These are phyloP conservation scores for Eucalyptus tenuipes DNA, from an alignment of 345 rosid genomes.

Conservation along the genomic window DNA sequence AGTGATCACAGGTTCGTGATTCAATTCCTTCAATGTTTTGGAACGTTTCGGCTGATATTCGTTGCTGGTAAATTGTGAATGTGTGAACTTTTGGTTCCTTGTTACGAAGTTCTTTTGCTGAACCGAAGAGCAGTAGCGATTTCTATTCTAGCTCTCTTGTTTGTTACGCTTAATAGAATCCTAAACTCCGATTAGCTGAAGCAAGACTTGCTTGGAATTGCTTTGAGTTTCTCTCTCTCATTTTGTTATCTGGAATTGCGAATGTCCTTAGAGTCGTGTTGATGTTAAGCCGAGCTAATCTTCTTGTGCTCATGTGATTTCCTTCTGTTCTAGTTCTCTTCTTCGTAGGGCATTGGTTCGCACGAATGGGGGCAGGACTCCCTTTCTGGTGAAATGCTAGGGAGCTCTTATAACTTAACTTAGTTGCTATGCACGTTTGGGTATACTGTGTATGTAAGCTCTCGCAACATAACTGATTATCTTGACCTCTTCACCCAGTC, in stretches of 20 bases:
- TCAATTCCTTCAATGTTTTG: background rate
- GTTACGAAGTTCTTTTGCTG: background rate
- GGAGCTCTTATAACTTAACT: background rate
- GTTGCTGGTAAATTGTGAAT: background rate
- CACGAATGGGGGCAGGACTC: background rate
- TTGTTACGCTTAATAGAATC: background rate
- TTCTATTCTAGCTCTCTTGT: background rate
- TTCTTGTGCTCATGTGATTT: background rate
- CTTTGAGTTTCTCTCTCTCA: background rate
- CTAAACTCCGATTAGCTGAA: background rate
- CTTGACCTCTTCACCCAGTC: background rate
- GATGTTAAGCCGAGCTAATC: background rate
- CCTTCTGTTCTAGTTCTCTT: background rate
- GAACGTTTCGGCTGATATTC: background rate
- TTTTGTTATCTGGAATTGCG: background rate
- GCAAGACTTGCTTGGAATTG: background rate
- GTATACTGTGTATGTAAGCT: background rate
- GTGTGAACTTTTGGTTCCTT: background rate
- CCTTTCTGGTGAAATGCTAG: background rate
- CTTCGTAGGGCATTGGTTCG: background rate
- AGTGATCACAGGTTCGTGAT: slow-evolving; percentile 8
- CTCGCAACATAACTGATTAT: background rate
- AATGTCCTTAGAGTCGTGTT: background rate
- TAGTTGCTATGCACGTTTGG: background rate
- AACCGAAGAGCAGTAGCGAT: background rate